Base-by-base conservation (phyloP, 139 green algal species). In the Choricystis sp. region DNA sequence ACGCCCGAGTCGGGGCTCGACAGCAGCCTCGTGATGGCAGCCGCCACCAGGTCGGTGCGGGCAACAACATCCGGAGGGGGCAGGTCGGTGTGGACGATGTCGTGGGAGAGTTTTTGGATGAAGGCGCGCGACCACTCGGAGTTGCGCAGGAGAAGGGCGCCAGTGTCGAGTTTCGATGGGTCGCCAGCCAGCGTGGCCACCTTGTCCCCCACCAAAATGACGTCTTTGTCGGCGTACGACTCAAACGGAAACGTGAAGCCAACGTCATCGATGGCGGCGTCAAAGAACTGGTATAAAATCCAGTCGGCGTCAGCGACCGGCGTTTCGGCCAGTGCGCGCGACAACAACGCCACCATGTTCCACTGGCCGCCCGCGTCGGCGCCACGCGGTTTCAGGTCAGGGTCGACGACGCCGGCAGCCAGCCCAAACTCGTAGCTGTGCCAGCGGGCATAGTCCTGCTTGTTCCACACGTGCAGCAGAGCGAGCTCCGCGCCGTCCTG, bases 381-480 rank as follows among this genome's bases (percentile, higher is more conserved):
- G 31, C 61, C 61, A 5, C 4, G 9, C 23, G 31, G 31, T n/a
- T 61, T 26, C 31, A 69, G 23, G 40, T 31, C 26, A 5, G 58
- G 31, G 57, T 56, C 58, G 25, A 64, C 26, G 31, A 48, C 29
- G 19, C 59, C n/a, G 1, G 65, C 29, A 31, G 61, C 59, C 29
- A 69, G 29, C 57, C 60, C 57, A 3, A 65, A 4, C 57, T 69
- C 65, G 65, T 69, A 31, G 31, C 22, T 19, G n/a, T 69, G 65
- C 57, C 58, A 48, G 57, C 59, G 65, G 29, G 65, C 65, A 21
- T 64, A 69, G 65, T 69, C 65, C 58, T 69, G 57, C 58, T 64
- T 64, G 65, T 69, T 69, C 19, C 23, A 26, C 23, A 69, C 14
- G 31, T 24, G 31, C 40, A 63, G 30, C 25, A 55, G 30, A 40